phyloP scores from a whole-genome alignment of 1,284 basidiomycete species.

The Melampsora americana region DNA sequence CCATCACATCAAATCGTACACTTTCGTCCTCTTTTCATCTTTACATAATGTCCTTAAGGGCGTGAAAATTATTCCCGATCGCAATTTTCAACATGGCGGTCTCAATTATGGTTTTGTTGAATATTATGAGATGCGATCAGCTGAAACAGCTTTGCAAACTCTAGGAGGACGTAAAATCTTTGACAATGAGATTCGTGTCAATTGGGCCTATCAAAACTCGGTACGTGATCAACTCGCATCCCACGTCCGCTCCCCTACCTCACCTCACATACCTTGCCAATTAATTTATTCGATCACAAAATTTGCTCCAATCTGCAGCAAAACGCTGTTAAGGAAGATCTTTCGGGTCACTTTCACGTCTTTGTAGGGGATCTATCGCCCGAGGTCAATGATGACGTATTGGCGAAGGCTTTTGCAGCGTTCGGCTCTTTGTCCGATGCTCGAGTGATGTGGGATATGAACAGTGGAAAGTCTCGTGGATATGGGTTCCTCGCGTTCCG shows the following conservation, averaged over 20 bases:
- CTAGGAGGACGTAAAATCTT: constrained; percentile 97
- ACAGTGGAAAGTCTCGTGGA: constrained; percentile 92
- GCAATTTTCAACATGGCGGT: constrained; percentile 93
- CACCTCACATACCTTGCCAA: not conserved
- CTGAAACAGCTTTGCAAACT: constrained; percentile 92
- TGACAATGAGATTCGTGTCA: constrained; percentile 86
- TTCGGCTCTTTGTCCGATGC: constrained; percentile 94
- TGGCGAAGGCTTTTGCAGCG: constrained; percentile 88
- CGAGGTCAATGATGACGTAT: constrained; percentile 95
- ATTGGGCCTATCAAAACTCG: constrained; percentile 93
- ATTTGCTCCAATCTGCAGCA: constrained; percentile 59
- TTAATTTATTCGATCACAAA: not conserved
- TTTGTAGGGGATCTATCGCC: constrained; percentile 97
- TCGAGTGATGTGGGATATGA: constrained; percentile 99
- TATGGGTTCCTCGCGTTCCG: constrained; percentile 91
- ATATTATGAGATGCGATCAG: constrained; percentile 89
- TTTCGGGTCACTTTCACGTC: constrained; percentile 90
- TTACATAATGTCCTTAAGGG: constrained; percentile 75
- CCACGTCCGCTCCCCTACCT: not conserved
- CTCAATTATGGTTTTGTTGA: constrained; percentile 98
- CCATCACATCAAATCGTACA: constrained; percentile 14
- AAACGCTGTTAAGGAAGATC: constrained; percentile 79
- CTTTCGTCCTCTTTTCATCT: not conserved
- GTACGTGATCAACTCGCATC: constrained; percentile 5
- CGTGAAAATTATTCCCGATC: constrained; percentile 97